Evolutionary conservation across 2,329 filamentous ascomycete genomes (phyloP), one percentile per base, ranked within the genome.

Genomic region (Fusarium hostae): DNA sequence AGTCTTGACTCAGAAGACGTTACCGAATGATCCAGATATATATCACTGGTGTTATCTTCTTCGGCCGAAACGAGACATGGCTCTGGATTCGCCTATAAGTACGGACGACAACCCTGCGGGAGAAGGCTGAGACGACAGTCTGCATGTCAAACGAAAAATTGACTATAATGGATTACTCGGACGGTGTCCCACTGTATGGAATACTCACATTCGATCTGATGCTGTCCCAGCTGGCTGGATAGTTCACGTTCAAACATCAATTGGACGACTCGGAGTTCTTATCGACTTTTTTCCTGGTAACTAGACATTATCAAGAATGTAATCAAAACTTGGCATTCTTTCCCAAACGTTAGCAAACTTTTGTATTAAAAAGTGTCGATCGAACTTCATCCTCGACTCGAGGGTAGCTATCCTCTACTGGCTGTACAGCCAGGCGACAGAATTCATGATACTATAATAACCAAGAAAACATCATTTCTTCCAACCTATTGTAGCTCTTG

Each of bases 31-130:
- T 67, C 85, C 86, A 13, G 84, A 86, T 22, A 75, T 86, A 6
- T 86, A 77, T 56, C 76, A 86, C 64, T 83, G 80, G 74, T 86
- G 83, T 57, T 86, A 86, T 71, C 72, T 84, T 9, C 72, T 87
- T 41, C 78, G 78, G 5, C 82, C 83, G 5, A 78, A 70, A 47
- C 45, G 30, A 39, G 65, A 68, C 32, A 50, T 59, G 1, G 32
- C 64, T 9, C 56, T 59, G 32, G 57, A 62, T 35, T 69, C 50
- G 1, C 70, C 62, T 13, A 39, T 30, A 16, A 37, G 40, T 47
- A 47, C 41, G 18, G 52, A 65, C 30, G 52, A 68, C 26, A 59
- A 28, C 13, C 62, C 63, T 35, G 48, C 65, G 10, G 63, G 50
- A 55, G 44, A 64, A 43, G 63, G 45, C 30, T 73, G 52, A 71